These are phyloP conservation scores for Colletotrichum sp. DNA, from an alignment of 2,329 filamentous ascomycete species.

Conservation along the genomic window DNA sequence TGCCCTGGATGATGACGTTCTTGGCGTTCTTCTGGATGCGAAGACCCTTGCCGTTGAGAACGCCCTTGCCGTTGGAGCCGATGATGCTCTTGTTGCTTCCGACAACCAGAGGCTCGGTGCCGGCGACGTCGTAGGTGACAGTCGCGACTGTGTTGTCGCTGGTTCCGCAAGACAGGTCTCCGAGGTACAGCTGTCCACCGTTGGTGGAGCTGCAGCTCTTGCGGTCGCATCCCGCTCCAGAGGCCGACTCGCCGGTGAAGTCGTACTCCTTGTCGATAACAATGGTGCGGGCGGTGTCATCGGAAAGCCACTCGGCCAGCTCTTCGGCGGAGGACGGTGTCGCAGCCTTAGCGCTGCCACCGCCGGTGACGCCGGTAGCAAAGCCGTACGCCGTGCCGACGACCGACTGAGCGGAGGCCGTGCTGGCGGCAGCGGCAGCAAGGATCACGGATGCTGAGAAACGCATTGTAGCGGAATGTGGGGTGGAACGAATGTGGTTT, in stretches of 20 bases:
- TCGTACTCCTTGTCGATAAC: conserved; percentile 30
- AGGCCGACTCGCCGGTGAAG: conserved; percentile 29
- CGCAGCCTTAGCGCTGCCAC: conserved; percentile 48
- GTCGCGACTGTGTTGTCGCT: conserved; percentile 26
- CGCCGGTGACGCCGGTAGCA: conserved; percentile 52
- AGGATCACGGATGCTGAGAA: conserved; percentile 40
- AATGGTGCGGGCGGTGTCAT: conserved; percentile 29
- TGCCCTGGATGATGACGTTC: conserved; percentile 58
- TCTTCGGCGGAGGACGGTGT: conserved; percentile 50
- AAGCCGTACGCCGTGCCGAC: conserved; percentile 34
- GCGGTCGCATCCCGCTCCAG: conserved; percentile 30
- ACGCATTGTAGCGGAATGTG: conserved; percentile 3
- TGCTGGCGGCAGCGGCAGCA: conserved; percentile 19
- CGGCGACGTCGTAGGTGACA: conserved; percentile 32
- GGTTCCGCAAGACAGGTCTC: conserved; percentile 5
- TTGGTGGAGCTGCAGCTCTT: conserved; percentile 23
- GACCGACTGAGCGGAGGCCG: conserved; percentile 30
- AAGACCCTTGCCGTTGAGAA: conserved; percentile 44
- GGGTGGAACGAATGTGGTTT: neutral
- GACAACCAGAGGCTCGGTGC: conserved; percentile 24
- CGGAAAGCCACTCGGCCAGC: conserved; percentile 37
- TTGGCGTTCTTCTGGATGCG: conserved; percentile 45
- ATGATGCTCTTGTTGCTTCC: conserved; percentile 35
- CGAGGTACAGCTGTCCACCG: conserved; percentile 28
- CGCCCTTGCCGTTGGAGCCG: conserved; percentile 26